A percentile compares a stretch with the other conserved stretches of the same genome.
Conservation (phyloP, 2,329 filamentous ascomycete genomes). For the Byssothecium circinans region DNA sequence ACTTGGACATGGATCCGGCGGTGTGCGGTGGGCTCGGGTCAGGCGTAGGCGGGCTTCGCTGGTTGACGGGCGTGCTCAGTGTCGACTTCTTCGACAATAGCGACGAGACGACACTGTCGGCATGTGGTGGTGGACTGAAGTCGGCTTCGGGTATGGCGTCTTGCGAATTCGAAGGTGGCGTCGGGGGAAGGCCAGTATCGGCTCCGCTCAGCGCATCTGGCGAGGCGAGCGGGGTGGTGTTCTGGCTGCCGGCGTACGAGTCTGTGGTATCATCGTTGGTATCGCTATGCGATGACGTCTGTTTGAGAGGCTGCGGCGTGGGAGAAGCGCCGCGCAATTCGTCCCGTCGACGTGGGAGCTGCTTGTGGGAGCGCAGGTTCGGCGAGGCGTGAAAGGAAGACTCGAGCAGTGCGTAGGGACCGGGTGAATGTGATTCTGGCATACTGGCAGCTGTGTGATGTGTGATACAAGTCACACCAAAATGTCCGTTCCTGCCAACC, state of each 20-base stretch:
- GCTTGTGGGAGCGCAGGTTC: slow-evolving; percentile 28
- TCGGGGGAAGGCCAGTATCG: slow-evolving; percentile 48
- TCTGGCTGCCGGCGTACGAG: slow-evolving; percentile 26
- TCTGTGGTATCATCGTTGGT: slow-evolving; percentile 25
- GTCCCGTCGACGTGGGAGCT: slow-evolving; percentile 31
- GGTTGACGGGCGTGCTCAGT: slow-evolving; percentile 46
- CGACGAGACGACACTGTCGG: slow-evolving; percentile 44
- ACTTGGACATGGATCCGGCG: slow-evolving; percentile 18
- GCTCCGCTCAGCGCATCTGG: slow-evolving; percentile 27
- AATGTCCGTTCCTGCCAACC: slow-evolving; percentile 1
- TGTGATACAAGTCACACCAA: too few species aligned
- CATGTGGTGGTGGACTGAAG: slow-evolving; percentile 36
- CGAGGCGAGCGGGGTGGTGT: slow-evolving; percentile 33
- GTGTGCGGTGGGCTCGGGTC: slow-evolving; percentile 39
- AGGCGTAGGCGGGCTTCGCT: slow-evolving; percentile 44
- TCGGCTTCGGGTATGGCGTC: slow-evolving; percentile 26
- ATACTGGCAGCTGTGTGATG: slow-evolving; percentile 17
- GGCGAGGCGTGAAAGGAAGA: slow-evolving; percentile 34
- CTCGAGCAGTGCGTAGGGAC: slow-evolving; percentile 35
- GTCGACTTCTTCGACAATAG: slow-evolving; percentile 44
- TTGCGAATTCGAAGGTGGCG: slow-evolving; percentile 47
- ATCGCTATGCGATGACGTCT: slow-evolving; percentile 19
- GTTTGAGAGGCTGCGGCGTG: slow-evolving; percentile 25
- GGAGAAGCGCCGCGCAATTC: slow-evolving; percentile 25
- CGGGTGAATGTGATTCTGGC: slow-evolving; percentile 20